Evolutionary conservation across 371 early-diverging fungal species (phyloP), one percentile per base, ranked within the genome.

Genomic region (Sanchytrium tribonematis): DNA sequence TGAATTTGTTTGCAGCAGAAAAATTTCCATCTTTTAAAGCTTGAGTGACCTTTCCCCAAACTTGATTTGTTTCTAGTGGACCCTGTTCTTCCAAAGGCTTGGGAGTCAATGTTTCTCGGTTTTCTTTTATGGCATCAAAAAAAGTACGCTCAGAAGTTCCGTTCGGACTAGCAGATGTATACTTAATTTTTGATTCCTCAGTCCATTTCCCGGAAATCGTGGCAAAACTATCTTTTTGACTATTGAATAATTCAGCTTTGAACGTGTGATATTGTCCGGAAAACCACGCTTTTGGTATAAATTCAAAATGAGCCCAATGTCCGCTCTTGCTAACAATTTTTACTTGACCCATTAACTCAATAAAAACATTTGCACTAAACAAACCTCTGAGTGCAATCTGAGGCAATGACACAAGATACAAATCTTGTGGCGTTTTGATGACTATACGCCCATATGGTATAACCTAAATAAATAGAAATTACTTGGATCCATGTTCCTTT

Each of bases 261-360:
- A 88, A 84, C 70, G 83, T 82, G 73, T 88, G 85, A 68, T 86
- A 81, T 71, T 86, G 88, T 69, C 88, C 88, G 22, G 84, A 83
- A 72, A 88, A 82, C 83, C 86, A 88, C 12, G 87, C 84, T 73
- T 82, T 85, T 31, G 85, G 84, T 66, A 82, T 78, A 74, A 85
- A 88, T 71, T 86, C 85, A 74, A 88, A 82, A 68, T 80, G 77
- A 31, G 87, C 80, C 70, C 78, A 75, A 67, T 74, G 80, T 28
- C 88, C 88, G 66, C 77, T 77, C 66, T 80, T 79, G 65, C 83
- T 84, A 31, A 82, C 81, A 68, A 88, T 83, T 70, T 80, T 82
- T 5, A 87, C 83, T 1, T 80, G 80, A 68, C 86, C 86, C 66
- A 80, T 81, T 66, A 88, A 78, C 73, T 89, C 90, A 70, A 89